phyloP scores from a whole-genome alignment of 257 asterid genomes.

The Nicotiana undulata region DNA sequence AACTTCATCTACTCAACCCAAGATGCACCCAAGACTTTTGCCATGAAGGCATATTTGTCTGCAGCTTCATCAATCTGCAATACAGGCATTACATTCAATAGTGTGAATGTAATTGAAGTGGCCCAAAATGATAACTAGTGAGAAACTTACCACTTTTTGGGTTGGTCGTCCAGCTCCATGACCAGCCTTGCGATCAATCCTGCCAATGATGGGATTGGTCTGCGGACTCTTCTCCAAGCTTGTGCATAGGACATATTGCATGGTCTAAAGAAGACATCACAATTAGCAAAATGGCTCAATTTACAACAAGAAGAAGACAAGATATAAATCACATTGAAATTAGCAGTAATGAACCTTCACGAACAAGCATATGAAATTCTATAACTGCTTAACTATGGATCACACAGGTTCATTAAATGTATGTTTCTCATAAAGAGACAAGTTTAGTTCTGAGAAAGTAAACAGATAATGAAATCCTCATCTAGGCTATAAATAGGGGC shows the following conservation, averaged over 20 bases:
- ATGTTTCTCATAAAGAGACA: background rate
- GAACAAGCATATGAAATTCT: background rate
- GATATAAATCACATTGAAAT: background rate
- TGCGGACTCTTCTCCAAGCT: slow-evolving; percentile 72
- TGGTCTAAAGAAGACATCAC: slow-evolving; percentile 38
- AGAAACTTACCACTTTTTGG: slow-evolving; percentile 53
- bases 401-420: background rate
- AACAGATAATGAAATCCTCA: background rate
- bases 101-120: background rate
- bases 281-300: background rate
- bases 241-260: slow-evolving; percentile 75
- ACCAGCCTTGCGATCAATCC: slow-evolving; percentile 88
- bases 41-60: slow-evolving; percentile 80
- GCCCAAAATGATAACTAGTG: background rate
- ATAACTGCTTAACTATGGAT: background rate
- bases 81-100: background rate
- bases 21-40: slow-evolving; percentile 59
- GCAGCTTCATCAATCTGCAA: slow-evolving; percentile 78
- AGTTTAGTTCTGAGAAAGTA: background rate
- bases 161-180: slow-evolving; percentile 97
- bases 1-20: slow-evolving; percentile 52
- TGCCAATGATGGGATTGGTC: slow-evolving; percentile 75
- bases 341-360: background rate
- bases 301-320: background rate
- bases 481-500: background rate